A percentile compares a stretch with the other conserved stretches of the same genome.
Evolutionary conservation across 768 basidiomycete species (phyloP).

Genomic region (Mycena haematopus): DNA sequence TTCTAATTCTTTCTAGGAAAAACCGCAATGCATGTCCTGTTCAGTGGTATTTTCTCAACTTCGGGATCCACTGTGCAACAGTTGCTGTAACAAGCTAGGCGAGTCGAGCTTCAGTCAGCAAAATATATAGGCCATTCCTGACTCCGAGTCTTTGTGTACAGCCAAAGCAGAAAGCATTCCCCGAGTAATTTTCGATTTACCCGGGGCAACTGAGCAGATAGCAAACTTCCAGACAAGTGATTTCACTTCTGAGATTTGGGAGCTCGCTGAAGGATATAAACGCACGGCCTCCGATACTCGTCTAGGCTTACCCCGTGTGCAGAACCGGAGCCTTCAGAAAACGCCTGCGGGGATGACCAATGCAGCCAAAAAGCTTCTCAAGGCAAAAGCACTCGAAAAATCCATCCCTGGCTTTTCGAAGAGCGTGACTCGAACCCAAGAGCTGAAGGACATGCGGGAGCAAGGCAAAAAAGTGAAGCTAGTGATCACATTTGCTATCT

Average conservation of each 20-base stretch:
- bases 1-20: neutral
- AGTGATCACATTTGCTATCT: neutral
- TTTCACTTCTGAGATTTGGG: conserved; percentile 21
- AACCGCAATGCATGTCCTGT: conserved; percentile 5
- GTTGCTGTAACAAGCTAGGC: conserved; percentile 2
- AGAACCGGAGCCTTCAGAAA: conserved; percentile 7
- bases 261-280: conserved; percentile 13
- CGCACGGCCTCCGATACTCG: conserved; percentile 10
- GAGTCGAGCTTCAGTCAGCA: neutral
- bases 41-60: neutral
- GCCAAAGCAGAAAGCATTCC: conserved; percentile 14
- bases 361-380: neutral
- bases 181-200: neutral
- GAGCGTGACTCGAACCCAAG: conserved; percentile 1
- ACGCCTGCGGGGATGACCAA: neutral
- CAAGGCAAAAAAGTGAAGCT: conserved; percentile 17
- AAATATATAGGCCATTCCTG: too few relatives aligned
- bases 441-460: conserved; percentile 9
- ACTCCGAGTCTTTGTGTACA: neutral
- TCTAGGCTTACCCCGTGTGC: conserved; percentile 17
- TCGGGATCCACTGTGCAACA: neutral
- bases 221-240: conserved; percentile 15
- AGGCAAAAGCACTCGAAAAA: neutral
- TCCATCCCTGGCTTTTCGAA: conserved; percentile 1
- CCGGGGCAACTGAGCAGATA: conserved; percentile 8